These are phyloP conservation scores for Pseudogymnoascus sp. DNA, from an alignment of 2,329 filamentous ascomycete species.

Conservation along the genomic window DNA sequence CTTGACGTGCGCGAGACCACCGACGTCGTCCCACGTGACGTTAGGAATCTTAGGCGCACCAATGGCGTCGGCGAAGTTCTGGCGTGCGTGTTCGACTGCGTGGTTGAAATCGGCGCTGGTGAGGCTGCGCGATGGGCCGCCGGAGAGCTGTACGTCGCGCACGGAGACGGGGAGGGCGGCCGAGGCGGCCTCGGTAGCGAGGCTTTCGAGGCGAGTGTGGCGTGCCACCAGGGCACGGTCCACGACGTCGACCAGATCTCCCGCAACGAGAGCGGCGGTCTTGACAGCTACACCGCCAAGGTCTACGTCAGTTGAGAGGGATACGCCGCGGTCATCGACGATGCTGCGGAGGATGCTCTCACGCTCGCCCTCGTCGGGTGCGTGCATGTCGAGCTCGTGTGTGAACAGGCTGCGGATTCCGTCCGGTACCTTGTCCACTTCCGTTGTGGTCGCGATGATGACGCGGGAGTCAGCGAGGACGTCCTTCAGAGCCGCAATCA, in stretches of 20 bases:
- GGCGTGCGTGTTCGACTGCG: constrained; percentile 91
- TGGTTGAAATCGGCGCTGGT: constrained; percentile 79
- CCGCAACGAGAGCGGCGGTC: constrained; percentile 90
- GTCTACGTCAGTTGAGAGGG: constrained; percentile 77
- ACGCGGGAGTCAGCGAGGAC: constrained; percentile 74
- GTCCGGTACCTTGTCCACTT: constrained; percentile 90
- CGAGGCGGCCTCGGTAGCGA: constrained; percentile 43
- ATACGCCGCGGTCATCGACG: constrained; percentile 66
- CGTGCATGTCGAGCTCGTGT: constrained; percentile 88
- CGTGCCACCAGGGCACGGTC: constrained; percentile 79
- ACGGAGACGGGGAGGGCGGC: constrained; percentile 46
- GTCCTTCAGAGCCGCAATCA: constrained; percentile 77
- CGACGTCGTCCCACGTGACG: constrained; percentile 93
- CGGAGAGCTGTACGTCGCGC: constrained; percentile 80
- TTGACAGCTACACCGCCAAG: constrained; percentile 82
- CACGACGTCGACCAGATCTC: constrained; percentile 88
- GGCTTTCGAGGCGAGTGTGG: constrained; percentile 63
- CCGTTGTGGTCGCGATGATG: constrained; percentile 86
- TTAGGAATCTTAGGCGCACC: constrained; percentile 97
- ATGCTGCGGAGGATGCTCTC: constrained; percentile 79
- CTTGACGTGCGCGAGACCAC: constrained; percentile 87
- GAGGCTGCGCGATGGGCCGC: constrained; percentile 70
- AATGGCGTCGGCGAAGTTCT: constrained; percentile 97
- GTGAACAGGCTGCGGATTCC: constrained; percentile 86
- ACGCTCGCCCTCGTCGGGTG: constrained; percentile 86